Evolutionary conservation across 352 stramenopile species (phyloP).

Genomic region (Lagenidium sp.): DNA sequence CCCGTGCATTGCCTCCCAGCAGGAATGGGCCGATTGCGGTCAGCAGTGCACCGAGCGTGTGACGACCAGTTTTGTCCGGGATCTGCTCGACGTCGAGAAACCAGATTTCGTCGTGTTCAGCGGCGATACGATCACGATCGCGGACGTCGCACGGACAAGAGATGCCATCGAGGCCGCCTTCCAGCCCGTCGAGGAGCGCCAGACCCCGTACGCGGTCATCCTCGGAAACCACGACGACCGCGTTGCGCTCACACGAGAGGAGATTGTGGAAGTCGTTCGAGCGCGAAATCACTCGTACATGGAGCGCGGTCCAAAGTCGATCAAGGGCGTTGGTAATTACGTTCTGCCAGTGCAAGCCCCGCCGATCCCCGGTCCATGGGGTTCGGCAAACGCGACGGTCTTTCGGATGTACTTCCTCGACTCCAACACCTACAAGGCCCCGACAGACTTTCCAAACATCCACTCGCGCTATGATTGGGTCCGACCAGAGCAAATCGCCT

Average conservation of each 20-base stretch:
- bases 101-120: conserved; percentile 50
- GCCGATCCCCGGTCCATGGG: conserved; percentile 18
- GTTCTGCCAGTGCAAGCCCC: conserved; percentile 31
- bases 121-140: conserved; percentile 34
- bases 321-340: conserved; percentile 49
- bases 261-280: conserved; percentile 32
- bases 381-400: conserved; percentile 11
- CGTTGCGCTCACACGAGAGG: conserved; percentile 22
- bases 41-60: conserved; percentile 39
- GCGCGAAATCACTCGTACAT: conserved; percentile 36
- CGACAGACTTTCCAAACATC: conserved; percentile 21
- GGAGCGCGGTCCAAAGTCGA: conserved; percentile 18
- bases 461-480: conserved; percentile 40
- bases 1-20: conserved; percentile 9
- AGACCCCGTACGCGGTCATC: conserved; percentile 44
- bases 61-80: conserved; percentile 30
- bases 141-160: conserved; percentile 11
- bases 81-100: conserved; percentile 31
- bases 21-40: conserved; percentile 8
- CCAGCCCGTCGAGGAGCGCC: conserved; percentile 21
- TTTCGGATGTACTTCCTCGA: conserved; percentile 61
- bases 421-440: conserved; percentile 19
- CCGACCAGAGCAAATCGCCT: conserved; percentile 35
- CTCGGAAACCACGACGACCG: conserved; percentile 60
- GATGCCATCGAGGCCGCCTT: conserved; percentile 28